Evolutionary conservation across 768 basidiomycete genomes (phyloP).

Genomic region (Xerocomus brunneocitrinus): DNA sequence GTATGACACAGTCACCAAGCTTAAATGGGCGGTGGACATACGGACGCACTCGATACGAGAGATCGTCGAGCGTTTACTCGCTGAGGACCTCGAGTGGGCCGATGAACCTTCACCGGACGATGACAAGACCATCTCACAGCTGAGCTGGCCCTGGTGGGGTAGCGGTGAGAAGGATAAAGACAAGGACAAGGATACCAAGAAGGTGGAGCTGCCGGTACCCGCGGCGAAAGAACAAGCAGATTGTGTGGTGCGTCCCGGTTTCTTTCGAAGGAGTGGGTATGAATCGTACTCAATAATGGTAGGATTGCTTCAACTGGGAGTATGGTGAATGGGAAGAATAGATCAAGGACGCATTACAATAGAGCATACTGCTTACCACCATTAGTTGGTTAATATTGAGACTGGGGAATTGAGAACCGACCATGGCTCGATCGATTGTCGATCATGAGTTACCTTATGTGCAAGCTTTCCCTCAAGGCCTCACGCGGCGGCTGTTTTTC

Average conservation of each 20-base stretch:
- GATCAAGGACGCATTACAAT: neutral
- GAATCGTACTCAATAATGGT: neutral
- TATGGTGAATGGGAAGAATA: slow-evolving; percentile 41
- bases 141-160: slow-evolving; percentile 28
- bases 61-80: slow-evolving; percentile 62
- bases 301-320: slow-evolving; percentile 78
- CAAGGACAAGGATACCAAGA: slow-evolving; percentile 19
- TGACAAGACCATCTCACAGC: neutral
- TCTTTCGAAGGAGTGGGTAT: neutral
- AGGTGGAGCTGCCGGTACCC: slow-evolving; percentile 39
- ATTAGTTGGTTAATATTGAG: neutral
- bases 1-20: slow-evolving; percentile 82
- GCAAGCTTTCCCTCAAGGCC: neutral
- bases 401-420: neutral
- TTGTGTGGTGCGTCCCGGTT: slow-evolving; percentile 50
- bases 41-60: slow-evolving; percentile 68
- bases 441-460: neutral
- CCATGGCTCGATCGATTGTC: neutral
- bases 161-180: slow-evolving; percentile 31
- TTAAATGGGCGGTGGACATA: slow-evolving; percentile 75
- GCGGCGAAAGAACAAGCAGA: slow-evolving; percentile 50
- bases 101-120: slow-evolving; percentile 18
- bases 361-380: neutral
- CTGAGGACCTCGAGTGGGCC: slow-evolving; percentile 51
- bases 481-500: neutral